Evolutionary conservation across 108 stramenopile genomes (phyloP), one percentile per base, ranked within the genome.

Genomic region (Bacterosira constricta): DNA sequence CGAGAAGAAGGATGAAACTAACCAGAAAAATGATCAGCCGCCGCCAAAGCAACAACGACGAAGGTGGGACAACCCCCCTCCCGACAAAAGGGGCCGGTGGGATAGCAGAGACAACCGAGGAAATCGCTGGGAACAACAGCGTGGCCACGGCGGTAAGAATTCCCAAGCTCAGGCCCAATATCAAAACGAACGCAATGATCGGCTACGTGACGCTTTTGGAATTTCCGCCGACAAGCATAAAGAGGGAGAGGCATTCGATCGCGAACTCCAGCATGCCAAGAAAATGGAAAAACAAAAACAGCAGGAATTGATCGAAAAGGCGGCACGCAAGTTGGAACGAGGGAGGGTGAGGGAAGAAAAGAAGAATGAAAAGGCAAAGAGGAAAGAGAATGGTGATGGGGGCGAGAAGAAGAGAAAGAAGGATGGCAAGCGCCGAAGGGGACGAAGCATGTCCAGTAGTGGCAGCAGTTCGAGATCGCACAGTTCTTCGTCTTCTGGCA

Each of bases 201-300:
- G 85, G 11, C 69, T 95, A 44, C 79, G 87, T 26, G 55, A 75
- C 34, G 89, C 90, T 0, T 86, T 89, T 55, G 87, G 89, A 5
- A 90, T 89, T 46, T 31, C 59, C n/a, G 61, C 64, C n/a, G 72
- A 73, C 17, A 71, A 58, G 18, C 87, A 92, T 49, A 83, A 83
- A 18, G 91, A 90, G 63, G 94, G 94, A 8, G 71, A 61, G 52
- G 94, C 94, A 30, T 95, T 95, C 79, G 88, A 95, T 62, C 75
- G 84, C 4, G 91, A 95, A 57, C 47, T 88, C 10, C 90, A 90
- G 45, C 76, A 86, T 23, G 44, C 86, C 55, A 87, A 88, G 53
- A 79, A 76, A 21, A 66, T 73, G 51, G 81, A 85, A 50, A 82
- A 78, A 61, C 52, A 77, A 45, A 37, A 71, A 35, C 83, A 69